Base-by-base conservation (phyloP, 805 yeast genomes). In the Metschnikowia kunwiensis region DNA sequence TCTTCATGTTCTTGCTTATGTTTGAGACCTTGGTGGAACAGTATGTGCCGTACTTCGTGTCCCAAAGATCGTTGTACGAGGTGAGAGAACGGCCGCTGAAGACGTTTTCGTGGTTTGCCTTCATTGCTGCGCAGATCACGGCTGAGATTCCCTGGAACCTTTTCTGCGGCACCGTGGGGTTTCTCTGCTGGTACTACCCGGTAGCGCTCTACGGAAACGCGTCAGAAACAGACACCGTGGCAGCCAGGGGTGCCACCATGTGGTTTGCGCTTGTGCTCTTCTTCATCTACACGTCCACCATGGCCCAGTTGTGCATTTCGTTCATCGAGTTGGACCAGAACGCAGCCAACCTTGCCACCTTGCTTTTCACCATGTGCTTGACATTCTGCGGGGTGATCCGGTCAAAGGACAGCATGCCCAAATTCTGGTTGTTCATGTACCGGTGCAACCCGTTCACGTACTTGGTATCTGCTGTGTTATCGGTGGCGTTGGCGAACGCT, bases 121-220 rank as follows among this genome's bases (percentile, higher is more conserved):
- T 68, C 41, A 57, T 68, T 29, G 24, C 53, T 26, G 62, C 63
- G 27, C 72, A 65, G 48, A 60, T 65, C 21, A 45, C 64, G 9
- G 61, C 70, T 17, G 81, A 75, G 56, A 58, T 71, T 19, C 62
- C 69, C 22, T 74, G 69, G 68, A 69, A 74, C 30, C 46, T 65
- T n/a, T 43, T 52, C 6, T 60, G 70, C 48, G 76, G 75, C 44
- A 80, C 87, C 2, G 10, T 82, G 17, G 79, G 55, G 77, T 87
- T 15, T 68, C 81, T 51, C 68, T 78, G 36, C 39, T 64, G 67
- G 65, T 85, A 83, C 65, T 86, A 82, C 53, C 88, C 46, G 1
- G 28, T 43, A 8, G 44, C 42, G 4, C 37, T 43, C 22, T 46
- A 43, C 41, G 4, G 8, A 14, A 41, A 38, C 24, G 50, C 46